Evolutionary conservation across 1,284 basidiomycete species (phyloP).

Genomic region (Boletellus dicymbophilus): DNA sequence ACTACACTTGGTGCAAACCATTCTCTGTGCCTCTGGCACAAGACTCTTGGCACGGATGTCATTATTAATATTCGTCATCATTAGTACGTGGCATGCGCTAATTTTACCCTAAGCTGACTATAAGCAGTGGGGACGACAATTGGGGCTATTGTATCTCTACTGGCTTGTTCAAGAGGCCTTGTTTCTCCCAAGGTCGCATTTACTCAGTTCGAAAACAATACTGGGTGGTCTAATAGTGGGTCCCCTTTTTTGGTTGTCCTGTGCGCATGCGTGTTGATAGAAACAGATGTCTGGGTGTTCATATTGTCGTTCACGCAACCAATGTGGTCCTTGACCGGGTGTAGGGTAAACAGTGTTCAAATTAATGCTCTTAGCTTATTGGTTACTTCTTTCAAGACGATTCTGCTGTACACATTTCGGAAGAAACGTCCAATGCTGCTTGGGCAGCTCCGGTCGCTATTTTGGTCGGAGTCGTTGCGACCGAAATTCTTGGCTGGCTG

Average conservation of each 20-base stretch:
- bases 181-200: conserved; percentile 66
- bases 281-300: conserved; percentile 40
- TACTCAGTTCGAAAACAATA: conserved; percentile 66
- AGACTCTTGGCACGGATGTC: conserved; percentile 62
- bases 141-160: conserved; percentile 54
- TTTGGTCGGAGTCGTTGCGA: conserved; percentile 56
- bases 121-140: conserved; percentile 53
- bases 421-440: conserved; percentile 67
- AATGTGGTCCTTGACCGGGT: conserved; percentile 27
- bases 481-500: conserved; percentile 63
- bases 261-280: not conserved
- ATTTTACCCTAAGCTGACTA: not conserved
- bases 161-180: conserved; percentile 51
- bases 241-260: conserved; percentile 5
- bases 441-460: conserved; percentile 75
- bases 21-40: conserved; percentile 71
- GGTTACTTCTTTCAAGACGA: conserved; percentile 36
- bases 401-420: conserved; percentile 71
- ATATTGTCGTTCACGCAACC: conserved; percentile 24
- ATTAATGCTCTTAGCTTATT: not conserved
- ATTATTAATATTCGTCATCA: conserved; percentile 60
- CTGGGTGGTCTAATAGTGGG: conserved; percentile 61
- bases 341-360: conserved; percentile 5
- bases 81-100: conserved; percentile 45
- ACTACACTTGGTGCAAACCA: conserved; percentile 57